A percentile compares a stretch with the other conserved stretches of the same genome.
phyloP scores from a whole-genome alignment of 352 stramenopile genomes.

The Blastocystis sp. region DNA sequence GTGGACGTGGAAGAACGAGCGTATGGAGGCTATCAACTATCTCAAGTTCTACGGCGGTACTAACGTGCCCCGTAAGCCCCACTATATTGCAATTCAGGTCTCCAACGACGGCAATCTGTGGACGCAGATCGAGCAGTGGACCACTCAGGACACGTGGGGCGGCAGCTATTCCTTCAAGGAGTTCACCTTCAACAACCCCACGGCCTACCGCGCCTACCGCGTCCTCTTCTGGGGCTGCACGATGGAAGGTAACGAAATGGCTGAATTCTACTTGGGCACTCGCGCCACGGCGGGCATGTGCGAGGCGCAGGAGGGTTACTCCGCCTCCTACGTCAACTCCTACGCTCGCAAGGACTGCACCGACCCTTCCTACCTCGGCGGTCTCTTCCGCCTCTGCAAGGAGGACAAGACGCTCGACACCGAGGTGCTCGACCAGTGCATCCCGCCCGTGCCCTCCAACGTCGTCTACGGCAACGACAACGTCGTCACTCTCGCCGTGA shows the following conservation, averaged over 20 bases:
- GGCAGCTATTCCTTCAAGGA: neutral
- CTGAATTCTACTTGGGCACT: conserved; percentile 25
- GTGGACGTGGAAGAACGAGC: conserved; percentile 3
- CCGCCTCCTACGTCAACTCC: neutral
- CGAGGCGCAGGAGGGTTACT: neutral
- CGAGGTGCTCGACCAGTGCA: conserved; percentile 2
- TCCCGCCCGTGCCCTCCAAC: neutral
- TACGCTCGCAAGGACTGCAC: neutral
- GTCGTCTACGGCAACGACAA: conserved; percentile 33
- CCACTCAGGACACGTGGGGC: neutral
- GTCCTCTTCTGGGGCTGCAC: conserved; percentile 10
- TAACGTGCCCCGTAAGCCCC: conserved; percentile 4
- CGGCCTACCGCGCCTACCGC: neutral
- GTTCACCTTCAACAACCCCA: conserved; percentile 5
- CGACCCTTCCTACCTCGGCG: neutral
- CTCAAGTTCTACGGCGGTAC: conserved; percentile 35
- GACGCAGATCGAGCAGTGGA: neutral
- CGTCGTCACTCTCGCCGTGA: neutral
- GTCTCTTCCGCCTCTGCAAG: conserved; percentile 1
- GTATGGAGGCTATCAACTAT: conserved; percentile 1
- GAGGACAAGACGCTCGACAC: neutral
- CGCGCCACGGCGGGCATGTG: neutral
- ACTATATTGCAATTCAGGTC: neutral
- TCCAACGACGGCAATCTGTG: neutral
- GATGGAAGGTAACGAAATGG: conserved; percentile 18